Conservation (phyloP, 768 basidiomycete species). For the Rhodotorula diobovata region DNA sequence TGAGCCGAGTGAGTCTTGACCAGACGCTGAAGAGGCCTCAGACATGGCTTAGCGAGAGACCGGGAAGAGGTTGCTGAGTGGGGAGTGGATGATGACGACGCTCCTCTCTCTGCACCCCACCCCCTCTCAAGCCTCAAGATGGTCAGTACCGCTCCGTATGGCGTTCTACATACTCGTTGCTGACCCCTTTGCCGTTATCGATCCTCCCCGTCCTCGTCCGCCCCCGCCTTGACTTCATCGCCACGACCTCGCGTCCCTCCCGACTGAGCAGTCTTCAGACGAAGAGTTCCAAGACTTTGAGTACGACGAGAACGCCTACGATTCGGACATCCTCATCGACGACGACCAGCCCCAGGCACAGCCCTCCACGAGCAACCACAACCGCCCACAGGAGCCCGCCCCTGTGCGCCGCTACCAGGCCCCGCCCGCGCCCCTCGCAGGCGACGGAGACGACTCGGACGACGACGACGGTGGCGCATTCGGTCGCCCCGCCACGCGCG, state of each 20-base stretch:
- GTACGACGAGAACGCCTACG: slow-evolving; percentile 30
- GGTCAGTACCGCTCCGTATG: background rate
- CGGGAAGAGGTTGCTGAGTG: too few species aligned
- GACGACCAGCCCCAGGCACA: slow-evolving; percentile 10
- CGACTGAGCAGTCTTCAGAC: slow-evolving; percentile 10
- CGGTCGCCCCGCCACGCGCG: too few species aligned
- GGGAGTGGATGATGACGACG: background rate
- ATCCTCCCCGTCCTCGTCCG: background rate
- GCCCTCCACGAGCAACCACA: background rate
- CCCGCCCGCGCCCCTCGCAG: slow-evolving; percentile 14
- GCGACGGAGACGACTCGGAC: slow-evolving; percentile 14
- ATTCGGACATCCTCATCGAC: slow-evolving; percentile 34
- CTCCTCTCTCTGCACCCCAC: too few species aligned
- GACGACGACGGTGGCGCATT: slow-evolving; percentile 20
- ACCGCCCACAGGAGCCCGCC: slow-evolving; percentile 12
- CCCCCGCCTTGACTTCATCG: background rate
- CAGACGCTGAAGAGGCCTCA: too few species aligned
- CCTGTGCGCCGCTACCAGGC: slow-evolving; percentile 24
- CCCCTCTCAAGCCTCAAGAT: background rate
- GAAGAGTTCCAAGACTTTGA: slow-evolving; percentile 37
- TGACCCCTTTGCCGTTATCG: background rate
- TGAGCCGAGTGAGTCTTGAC: too few species aligned
- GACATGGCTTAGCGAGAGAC: too few species aligned
- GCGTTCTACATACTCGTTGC: too few species aligned
- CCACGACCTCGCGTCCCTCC: background rate